These are phyloP conservation scores for Fusarium sp. DNA, from an alignment of 2,329 filamentous ascomycete species.

Conservation along the genomic window DNA sequence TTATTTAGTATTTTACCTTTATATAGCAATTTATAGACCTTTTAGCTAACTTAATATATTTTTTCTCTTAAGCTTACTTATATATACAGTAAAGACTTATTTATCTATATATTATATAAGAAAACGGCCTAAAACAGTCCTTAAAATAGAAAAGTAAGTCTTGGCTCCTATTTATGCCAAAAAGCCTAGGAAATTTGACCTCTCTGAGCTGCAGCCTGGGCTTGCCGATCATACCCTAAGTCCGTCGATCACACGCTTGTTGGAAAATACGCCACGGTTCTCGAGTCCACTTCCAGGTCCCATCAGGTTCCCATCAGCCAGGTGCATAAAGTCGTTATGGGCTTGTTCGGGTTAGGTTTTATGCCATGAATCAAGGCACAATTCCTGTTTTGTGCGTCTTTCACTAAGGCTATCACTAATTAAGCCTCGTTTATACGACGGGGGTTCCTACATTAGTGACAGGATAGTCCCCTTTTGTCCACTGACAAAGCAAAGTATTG, in stretches of 20 bases:
- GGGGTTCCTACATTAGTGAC: slow-evolving; percentile 38
- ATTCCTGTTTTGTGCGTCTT: slow-evolving; percentile 27
- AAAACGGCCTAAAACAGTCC: too few species aligned
- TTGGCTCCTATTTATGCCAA: too few species aligned
- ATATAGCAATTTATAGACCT: too few species aligned
- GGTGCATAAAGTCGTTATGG: slow-evolving; percentile 6
- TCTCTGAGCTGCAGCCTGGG: too few species aligned
- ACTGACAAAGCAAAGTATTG: slow-evolving; percentile 11
- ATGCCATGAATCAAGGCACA: slow-evolving; percentile 10
- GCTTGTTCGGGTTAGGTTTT: background rate
- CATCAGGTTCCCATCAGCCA: background rate
- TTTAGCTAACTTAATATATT: too few species aligned
- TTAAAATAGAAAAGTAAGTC: too few species aligned
- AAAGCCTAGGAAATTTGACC: too few species aligned
- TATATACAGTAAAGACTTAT: too few species aligned
- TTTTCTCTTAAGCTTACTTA: too few species aligned
- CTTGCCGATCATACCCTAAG: too few species aligned
- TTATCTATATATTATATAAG: too few species aligned
- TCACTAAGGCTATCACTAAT: slow-evolving; percentile 26
- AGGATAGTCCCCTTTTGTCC: slow-evolving; percentile 29
- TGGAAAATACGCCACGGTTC: slow-evolving; percentile 16
- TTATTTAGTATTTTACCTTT: too few species aligned
- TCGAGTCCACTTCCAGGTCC: slow-evolving; percentile 7
- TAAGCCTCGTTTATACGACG: slow-evolving; percentile 17
- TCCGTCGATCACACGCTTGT: slow-evolving; percentile 12